Base-by-base conservation (phyloP, 345 rosid genomes). In the Brassica juncea region DNA sequence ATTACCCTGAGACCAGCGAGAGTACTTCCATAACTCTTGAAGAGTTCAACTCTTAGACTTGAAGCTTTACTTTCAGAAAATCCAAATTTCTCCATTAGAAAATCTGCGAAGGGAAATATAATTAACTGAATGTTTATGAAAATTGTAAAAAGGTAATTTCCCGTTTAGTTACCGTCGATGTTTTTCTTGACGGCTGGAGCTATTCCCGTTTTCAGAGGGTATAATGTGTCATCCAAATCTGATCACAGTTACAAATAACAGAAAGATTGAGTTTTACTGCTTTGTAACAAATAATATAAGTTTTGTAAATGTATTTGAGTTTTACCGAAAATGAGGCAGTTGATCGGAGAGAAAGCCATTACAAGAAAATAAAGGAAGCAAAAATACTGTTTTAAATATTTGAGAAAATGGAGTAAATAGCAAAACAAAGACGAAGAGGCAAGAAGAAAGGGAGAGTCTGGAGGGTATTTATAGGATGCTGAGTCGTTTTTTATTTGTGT, bases 161-260 rank as follows among this genome's bases (percentile, higher is more conserved):
- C 57, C 21, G 55, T 68, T 69, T 69, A 64, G 10, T 27, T 63
- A 92, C 95, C 98, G 5, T 94, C 96, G 34, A 95, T 95, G 81
- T 94, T 95, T 75, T 70, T 88, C 84, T 87, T 88, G 49, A 95
- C 86, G 74, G 84, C 87, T 73, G 86, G 89, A 1, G 89, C 92
- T 75, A 92, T 77, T 68, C 99, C 98, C 9, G 86, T 75, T 55
- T 80, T 85, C 0, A 90, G 83, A 78, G 94, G 89, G 85, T 95
- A 95, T 79, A 95, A 79, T 37, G 99, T 95, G 79, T 95, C 99
- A 57, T 95, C 99, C 89, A 95, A 91, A 85, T 95, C 97, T 95
- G 15, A 32, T 70, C 12, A 58, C 15, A 70, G 3, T 23, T 11
- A 59, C 3, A n/a, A 19, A 12, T 1, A 37, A 23, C 14, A 54